Evolutionary conservation across 1,284 basidiomycete genomes (phyloP), one percentile per base, ranked within the genome.

Genomic region (Melampsora occidentalis): DNA sequence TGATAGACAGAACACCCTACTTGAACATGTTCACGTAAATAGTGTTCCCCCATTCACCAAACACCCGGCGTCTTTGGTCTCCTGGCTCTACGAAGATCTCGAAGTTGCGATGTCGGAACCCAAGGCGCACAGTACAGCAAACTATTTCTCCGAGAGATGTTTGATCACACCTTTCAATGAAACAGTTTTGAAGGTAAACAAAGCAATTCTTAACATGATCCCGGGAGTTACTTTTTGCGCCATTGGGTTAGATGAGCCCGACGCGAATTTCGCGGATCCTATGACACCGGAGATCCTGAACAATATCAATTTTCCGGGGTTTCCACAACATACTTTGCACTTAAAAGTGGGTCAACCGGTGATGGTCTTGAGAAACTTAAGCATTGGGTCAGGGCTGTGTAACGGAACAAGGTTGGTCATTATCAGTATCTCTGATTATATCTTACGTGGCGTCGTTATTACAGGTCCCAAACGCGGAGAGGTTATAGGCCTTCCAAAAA

Each of bases 381-480:
- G 49, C 61, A 48, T 64, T 4, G 20, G n/a, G 1, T 35, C 63
- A 1, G 70, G 70, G 16, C 39, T 71, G 1, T 71, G 39, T 20
- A 71, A 71, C 51, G 48, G 70, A n/a, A 48, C 70, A 0, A 20
- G 62, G 5, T 49, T 71, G 22, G 5, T 64, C 16, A 16, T 71
- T 48, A 46, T 18, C 10, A 53, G 39, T 9, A 48, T 66, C 48
- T 20, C 25, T 10, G 33, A 31, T 16, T 42, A 69, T 51, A 9
- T 53, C 20, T 7, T 48, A 2, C 25, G 51, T 22, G 3, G 22
- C 46, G 28, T 28, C 7, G 28, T 66, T 2, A 18, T 66, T 5
- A 39, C 64, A 14, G 64, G 64, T 33, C 64, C 64, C 18, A 16
- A n/a, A 14, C 20, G n/a, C 2, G 49, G 51, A 18, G 59, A 10